Conservation (phyloP, 495 filamentous ascomycete species). For the Aspergillus funiculosus region DNA sequence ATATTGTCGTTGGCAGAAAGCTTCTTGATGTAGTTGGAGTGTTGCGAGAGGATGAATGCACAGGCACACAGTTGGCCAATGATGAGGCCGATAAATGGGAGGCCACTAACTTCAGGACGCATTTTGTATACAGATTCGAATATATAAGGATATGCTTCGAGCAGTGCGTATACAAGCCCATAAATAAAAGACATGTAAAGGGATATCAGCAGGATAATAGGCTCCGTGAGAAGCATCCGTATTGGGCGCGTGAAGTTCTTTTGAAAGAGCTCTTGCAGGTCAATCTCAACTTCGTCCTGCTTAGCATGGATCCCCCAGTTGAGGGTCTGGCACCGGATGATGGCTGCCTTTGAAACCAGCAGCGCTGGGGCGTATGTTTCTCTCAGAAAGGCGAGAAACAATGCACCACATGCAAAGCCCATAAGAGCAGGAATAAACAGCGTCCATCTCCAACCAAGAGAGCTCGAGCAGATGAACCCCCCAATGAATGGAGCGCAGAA, state of each 20-base stretch:
- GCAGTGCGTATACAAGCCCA: slow-evolving; percentile 31
- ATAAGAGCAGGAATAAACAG: slow-evolving; percentile 28
- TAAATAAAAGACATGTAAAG: slow-evolving; percentile 32
- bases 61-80: slow-evolving; percentile 16
- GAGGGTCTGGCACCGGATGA: slow-evolving; percentile 22
- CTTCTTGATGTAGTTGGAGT: slow-evolving; percentile 53
- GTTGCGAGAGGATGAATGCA: slow-evolving; percentile 50
- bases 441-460: slow-evolving; percentile 35
- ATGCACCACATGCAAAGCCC: slow-evolving; percentile 6
- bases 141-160: slow-evolving; percentile 24
- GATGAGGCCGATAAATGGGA: slow-evolving; percentile 22
- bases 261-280: slow-evolving; percentile 24
- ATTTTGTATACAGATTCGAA: slow-evolving; percentile 21
- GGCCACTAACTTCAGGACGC: slow-evolving; percentile 14
- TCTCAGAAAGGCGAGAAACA: slow-evolving; percentile 17
- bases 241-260: slow-evolving; percentile 31
- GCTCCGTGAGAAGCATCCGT: slow-evolving; percentile 30
- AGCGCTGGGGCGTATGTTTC: slow-evolving; percentile 27
- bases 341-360: slow-evolving; percentile 21
- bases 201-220: slow-evolving; percentile 29
- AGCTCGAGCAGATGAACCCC: slow-evolving; percentile 23
- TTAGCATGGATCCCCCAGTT: slow-evolving; percentile 38
- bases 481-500: slow-evolving; percentile 32
- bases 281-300: slow-evolving; percentile 32
- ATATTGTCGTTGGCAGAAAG: slow-evolving; percentile 61